Evolutionary conservation across 2,329 filamentous ascomycete species (phyloP).

Genomic region (Colletotrichum phormii): DNA sequence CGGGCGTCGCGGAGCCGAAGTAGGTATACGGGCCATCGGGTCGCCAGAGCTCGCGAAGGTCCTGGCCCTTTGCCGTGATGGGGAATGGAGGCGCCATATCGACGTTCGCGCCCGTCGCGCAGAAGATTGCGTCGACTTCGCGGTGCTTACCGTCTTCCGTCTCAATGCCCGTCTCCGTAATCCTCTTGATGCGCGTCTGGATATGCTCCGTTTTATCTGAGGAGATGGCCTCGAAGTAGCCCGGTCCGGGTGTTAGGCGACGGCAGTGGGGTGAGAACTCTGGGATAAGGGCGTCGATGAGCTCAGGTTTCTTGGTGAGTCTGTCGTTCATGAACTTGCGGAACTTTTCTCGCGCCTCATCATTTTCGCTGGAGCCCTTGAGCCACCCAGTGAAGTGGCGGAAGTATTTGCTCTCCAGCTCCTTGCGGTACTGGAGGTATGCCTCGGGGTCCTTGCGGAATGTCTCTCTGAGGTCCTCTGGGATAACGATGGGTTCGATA

Average conservation of each 20-base stretch:
- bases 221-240: conserved; percentile 74
- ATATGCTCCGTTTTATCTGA: conserved; percentile 73
- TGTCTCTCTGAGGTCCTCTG: conserved; percentile 62
- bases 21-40: conserved; percentile 74
- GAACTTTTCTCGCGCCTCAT: conserved; percentile 58
- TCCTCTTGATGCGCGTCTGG: conserved; percentile 64
- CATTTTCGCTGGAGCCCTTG: conserved; percentile 62
- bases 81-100: conserved; percentile 70
- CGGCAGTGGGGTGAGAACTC: conserved; percentile 74
- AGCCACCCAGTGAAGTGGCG: conserved; percentile 66
- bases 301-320: conserved; percentile 64
- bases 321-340: conserved; percentile 65
- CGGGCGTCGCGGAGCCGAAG: conserved; percentile 70
- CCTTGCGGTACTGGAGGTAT: conserved; percentile 71
- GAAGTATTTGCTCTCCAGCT: conserved; percentile 72
- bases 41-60: conserved; percentile 68
- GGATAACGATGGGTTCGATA: conserved; percentile 66
- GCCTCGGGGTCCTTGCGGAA: conserved; percentile 69
- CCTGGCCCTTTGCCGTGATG: conserved; percentile 64
- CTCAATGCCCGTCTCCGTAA: conserved; percentile 70
- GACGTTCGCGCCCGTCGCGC: conserved; percentile 74
- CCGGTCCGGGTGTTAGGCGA: conserved; percentile 73
- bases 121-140: conserved; percentile 74
- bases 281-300: conserved; percentile 67
- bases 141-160: conserved; percentile 67